These are phyloP conservation scores for Penicillium argentinense DNA, from an alignment of 495 filamentous ascomycete species.

Conservation along the genomic window DNA sequence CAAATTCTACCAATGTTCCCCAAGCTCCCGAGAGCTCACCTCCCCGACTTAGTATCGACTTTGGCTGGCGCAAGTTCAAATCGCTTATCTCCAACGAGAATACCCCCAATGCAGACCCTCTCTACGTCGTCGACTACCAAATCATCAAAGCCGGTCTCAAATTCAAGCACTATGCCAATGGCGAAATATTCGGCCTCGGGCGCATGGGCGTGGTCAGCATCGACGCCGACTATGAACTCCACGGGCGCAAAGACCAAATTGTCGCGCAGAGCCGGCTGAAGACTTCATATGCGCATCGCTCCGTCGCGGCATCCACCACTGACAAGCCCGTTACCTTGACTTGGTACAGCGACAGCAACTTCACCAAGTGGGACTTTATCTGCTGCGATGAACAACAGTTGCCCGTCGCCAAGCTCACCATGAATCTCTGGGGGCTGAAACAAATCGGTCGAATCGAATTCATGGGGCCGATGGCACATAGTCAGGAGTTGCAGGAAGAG, in stretches of 20 bases:
- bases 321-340: constrained; percentile 26
- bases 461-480: constrained; percentile 19
- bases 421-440: constrained; percentile 26
- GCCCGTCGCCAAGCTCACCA: constrained; percentile 28
- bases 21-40: neutral
- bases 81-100: constrained; percentile 15
- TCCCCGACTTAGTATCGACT: constrained; percentile 21
- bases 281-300: constrained; percentile 34
- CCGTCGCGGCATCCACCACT: constrained; percentile 17
- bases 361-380: constrained; percentile 38
- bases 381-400: constrained; percentile 30
- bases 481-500: constrained; percentile 27
- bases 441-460: constrained; percentile 33
- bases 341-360: constrained; percentile 28
- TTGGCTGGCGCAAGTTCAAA: constrained; percentile 30
- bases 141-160: neutral
- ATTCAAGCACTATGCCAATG: neutral
- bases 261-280: constrained; percentile 30
- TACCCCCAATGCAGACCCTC: constrained; percentile 8
- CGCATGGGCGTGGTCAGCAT: constrained; percentile 27
- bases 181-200: constrained; percentile 19
- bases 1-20: neutral
- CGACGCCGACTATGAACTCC: constrained; percentile 27
- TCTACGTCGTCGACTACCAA: constrained; percentile 23
- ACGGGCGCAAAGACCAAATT: constrained; percentile 23